Base-by-base conservation (phyloP, 169 alveolate species). In the Plasmodium knowlesi region DNA sequence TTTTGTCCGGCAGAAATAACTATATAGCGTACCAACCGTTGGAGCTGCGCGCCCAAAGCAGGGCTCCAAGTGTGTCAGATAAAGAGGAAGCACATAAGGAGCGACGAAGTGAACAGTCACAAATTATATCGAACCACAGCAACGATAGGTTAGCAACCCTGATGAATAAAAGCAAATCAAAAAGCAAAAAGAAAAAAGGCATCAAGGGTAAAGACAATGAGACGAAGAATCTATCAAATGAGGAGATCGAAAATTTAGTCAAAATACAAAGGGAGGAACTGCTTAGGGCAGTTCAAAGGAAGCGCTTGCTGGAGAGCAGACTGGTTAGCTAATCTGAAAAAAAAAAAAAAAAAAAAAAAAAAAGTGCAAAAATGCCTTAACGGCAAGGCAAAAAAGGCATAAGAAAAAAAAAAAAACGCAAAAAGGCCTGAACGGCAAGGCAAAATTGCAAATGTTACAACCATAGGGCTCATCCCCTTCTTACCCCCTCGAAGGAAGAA, bases 201-300 rank as follows among this genome's bases (percentile, higher is more conserved):
- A 28, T 12, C 57, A 85, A 85, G 39, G 78, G 25, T 9, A 84
- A 46, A n/a, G 83, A 19, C 57, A 85, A 28, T 76, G 32, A 74
- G 39, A 74, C 61, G 34, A 74, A 73, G 79, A 85, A 85, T 39
- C 32, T 85, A 70, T 74, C 93, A 85, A 76, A 50, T 85, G 85
- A 37, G 22, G 93, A 85, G 61, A 5, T 85, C 41, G 93, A 41
- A 76, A 85, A 74, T 74, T 46, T 85, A 74, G 67, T 85, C 25
- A 85, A 85, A 76, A 85, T 28, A 8, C 37, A 85, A 73, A 85
- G 61, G 70, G 93, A 85, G 30, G 86, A 85, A 73, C 43, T 67
- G 25, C 74, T 22, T 54, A 85, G 93, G 39, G 79, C 79, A 85
- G 67, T 74, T 85, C 93, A 85, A 85, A 85, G 79, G 37, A 85